These are phyloP conservation scores for Boletus coccyginus DNA, from an alignment of 768 basidiomycete genomes.

Conservation along the genomic window DNA sequence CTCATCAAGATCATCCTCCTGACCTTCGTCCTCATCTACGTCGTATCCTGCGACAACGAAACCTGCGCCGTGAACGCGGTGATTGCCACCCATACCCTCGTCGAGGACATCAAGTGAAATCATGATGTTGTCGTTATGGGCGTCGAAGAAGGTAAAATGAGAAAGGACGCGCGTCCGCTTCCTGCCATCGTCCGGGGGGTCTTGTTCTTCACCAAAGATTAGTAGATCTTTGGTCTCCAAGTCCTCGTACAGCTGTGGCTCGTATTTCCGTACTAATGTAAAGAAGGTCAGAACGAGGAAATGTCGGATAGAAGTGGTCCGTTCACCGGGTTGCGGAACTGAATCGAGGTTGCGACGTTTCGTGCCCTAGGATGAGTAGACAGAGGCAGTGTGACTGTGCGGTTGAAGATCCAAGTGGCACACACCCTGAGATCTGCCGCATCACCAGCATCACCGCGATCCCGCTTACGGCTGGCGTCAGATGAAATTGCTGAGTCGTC, in stretches of 20 bases:
- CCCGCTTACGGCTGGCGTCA: slow-evolving; percentile 28
- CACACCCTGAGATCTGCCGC: slow-evolving; percentile 17
- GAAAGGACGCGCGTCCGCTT: slow-evolving; percentile 60
- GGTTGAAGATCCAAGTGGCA: neutral
- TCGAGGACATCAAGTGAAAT: slow-evolving; percentile 49
- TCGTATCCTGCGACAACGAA: slow-evolving; percentile 44
- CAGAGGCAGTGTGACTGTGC: neutral
- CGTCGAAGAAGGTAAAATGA: slow-evolving; percentile 62
- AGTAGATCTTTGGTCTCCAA: slow-evolving; percentile 36
- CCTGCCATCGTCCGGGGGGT: slow-evolving; percentile 31
- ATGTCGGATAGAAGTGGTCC: neutral
- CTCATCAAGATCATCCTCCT: slow-evolving; percentile 47
- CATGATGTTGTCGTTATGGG: slow-evolving; percentile 41
- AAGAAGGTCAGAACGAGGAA: neutral
- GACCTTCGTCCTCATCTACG: slow-evolving; percentile 61
- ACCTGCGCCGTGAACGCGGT: slow-evolving; percentile 55
- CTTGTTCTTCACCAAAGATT: slow-evolving; percentile 42
- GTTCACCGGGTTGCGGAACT: slow-evolving; percentile 14
- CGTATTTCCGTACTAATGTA: slow-evolving; percentile 40
- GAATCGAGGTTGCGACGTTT: slow-evolving; percentile 31
- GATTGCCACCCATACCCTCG: slow-evolving; percentile 39
- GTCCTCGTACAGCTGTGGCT: slow-evolving; percentile 29
- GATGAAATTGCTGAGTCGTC: slow-evolving; percentile 27
- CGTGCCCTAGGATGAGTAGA: slow-evolving; percentile 8
- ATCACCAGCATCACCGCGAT: slow-evolving; percentile 11